Evolutionary conservation across 441 rosid species (phyloP), one percentile per base, ranked within the genome.

Genomic region (Manihot esculenta): DNA sequence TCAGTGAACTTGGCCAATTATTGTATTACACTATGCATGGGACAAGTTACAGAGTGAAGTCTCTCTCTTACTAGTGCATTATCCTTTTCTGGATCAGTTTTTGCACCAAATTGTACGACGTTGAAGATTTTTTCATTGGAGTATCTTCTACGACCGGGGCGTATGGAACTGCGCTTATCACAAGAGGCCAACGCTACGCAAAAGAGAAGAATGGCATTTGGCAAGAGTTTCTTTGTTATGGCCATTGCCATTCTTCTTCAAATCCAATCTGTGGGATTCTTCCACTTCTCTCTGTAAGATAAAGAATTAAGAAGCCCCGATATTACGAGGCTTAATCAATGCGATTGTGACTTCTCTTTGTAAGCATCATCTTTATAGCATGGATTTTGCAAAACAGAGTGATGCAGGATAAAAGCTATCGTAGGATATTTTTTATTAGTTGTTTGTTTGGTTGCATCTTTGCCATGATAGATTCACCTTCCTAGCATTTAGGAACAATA

Each of bases 61-160:
- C 9, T 7, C 69, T 60, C 12, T 7, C 69, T 60, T 78, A 84
- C 90, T 74, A 76, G n/a, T 6, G 85, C 64, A 65, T 56, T 69
- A 35, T 85, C 87, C 3, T 69, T 68, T 33, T 12, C 42, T 14
- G 83, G 83, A 26, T 79, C 82, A 15, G 80, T 56, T 50, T 79
- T 82, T 10, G 86, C 94, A 5, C 86, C 89, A 35, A 58, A 82
- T 0, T 79, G 66, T 38, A 79, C n/a, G 17, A 88, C 88, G 49
- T 83, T 77, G 55, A 87, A 87, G 44, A 79, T 30, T 72, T 79
- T 87, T 62, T 80, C 87, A 3, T 10, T 17, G 26, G 54, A 21
- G 26, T 23, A n/a, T 23, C n/a, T 23, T 7, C 13, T 13, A 1
- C 14, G 35, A 26, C 38, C 68, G 24, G 0, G 11, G n/a, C n/a